A percentile compares a stretch with the other conserved stretches of the same genome.
Evolutionary conservation across 1,284 basidiomycete species (phyloP).

Genomic region (Marasmius oreades): DNA sequence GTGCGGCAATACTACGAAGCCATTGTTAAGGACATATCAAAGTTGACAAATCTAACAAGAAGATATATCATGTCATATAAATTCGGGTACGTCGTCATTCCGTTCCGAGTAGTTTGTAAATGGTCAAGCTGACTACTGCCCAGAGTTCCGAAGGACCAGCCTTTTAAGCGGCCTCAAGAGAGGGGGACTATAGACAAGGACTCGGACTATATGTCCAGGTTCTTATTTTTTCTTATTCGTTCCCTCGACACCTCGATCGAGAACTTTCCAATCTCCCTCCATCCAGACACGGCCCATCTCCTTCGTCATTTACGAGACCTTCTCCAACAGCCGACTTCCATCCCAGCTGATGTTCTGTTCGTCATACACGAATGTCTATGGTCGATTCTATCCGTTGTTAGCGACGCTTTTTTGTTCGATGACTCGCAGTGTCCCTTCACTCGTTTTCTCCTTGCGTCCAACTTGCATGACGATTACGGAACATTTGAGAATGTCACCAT

Average conservation of each 20-base stretch:
- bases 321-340: neutral
- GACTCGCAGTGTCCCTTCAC: slow-evolving; percentile 6
- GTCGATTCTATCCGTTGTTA: neutral
- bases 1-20: slow-evolving; percentile 1
- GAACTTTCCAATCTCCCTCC: neutral
- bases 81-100: neutral
- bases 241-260: neutral
- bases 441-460: slow-evolving; percentile 1
- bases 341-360: too few relatives aligned
- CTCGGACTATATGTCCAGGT: neutral
- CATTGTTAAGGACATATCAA: neutral
- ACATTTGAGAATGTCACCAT: neutral
- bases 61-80: neutral
- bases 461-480: neutral
- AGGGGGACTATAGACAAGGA: neutral
- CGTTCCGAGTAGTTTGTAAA: neutral
- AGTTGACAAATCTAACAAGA: neutral
- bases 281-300: neutral
- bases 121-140: neutral
- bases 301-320: neutral
- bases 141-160: neutral
- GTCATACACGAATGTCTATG: neutral
- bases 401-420: neutral
- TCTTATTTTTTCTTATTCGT: slow-evolving; percentile 4
- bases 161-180: slow-evolving; percentile 4